Percentiles rank a stretch among this genome's conserved stretches.
phyloP scores from a whole-genome alignment of 1,284 basidiomycete species.

The Pseudozyma sp. region DNA sequence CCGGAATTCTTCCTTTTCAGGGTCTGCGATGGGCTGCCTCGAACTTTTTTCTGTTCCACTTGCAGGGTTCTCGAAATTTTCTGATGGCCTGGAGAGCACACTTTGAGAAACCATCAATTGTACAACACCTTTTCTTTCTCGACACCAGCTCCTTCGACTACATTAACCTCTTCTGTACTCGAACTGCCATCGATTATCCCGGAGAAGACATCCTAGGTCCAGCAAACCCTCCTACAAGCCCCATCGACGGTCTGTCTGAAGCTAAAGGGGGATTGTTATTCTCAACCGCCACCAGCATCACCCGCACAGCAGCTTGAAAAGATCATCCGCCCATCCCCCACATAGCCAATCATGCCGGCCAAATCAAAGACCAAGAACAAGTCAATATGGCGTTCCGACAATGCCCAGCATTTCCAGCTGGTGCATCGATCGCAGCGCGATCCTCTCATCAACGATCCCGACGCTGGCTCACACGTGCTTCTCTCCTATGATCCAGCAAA shows the following conservation, averaged over 20 bases:
- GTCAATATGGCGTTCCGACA: conserved; percentile 88
- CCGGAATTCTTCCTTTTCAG: neutral
- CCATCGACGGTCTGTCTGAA: no score
- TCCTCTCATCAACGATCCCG: conserved; percentile 92
- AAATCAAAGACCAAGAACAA: conserved; percentile 54
- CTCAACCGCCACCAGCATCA: neutral
- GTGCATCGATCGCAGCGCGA: conserved; percentile 96
- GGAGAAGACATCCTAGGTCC: no score
- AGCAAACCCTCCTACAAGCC: no score
- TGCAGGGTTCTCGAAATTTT: conserved; percentile 34
- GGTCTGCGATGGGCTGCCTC: conserved; percentile 2
- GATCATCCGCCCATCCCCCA: neutral
- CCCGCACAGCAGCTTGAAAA: neutral
- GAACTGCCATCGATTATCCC: no score
- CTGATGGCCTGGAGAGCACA: conserved; percentile 6
- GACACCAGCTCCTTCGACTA: no score
- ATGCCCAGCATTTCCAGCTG: conserved; percentile 92
- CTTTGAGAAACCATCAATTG: no score
- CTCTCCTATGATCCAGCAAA: conserved; percentile 78
- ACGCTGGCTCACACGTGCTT: conserved; percentile 87
- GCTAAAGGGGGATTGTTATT: no score
- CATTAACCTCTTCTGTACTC: no score
- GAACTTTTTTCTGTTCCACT: conserved; percentile 1
- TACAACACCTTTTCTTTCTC: no score
- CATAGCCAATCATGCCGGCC: conserved; percentile 48